Evolutionary conservation across 208 protist species (phyloP), one percentile per base, ranked within the genome.

Genomic region (Hexamita inflata): DNA sequence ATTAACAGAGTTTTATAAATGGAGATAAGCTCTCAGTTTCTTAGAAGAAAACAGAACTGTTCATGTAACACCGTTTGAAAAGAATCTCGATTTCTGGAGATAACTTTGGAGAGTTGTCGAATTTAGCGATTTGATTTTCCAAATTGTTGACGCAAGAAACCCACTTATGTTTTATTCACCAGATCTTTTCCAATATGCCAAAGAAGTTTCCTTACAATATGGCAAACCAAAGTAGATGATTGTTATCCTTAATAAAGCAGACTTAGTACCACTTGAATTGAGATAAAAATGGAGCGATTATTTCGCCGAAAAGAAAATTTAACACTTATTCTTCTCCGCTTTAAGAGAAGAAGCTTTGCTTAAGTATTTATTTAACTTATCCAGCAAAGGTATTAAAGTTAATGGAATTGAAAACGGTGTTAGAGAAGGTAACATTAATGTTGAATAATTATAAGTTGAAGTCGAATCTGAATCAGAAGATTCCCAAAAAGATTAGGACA

Each of bases 91-190:
- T 0, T 39, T 81, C 39, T 83, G 81, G 81, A 35, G 78, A 42
- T 78, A 83, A 58, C 61, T 83, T 41, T 83, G 81, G 81, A n/a
- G 78, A 42, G 78, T 81, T 74, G 74, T 83, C 35, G 81, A 83
- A 53, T 40, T 35, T 0, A 75, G 59, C 34, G 35, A 81, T 59
- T 74, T 83, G 24, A n/a, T 83, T 38, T 24, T 83, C 57, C 35
- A 80, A 32, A 77, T 82, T 78, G 60, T 80, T 4, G 80, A 82
- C 58, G 65, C 53, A 32, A 59, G 80, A 53, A 73, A 82, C 38
- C 80, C 80, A 9, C 42, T 81, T 2, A 38, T 80, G 1, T 82
- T 75, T 39, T 38, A 26, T n/a, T 76, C 59, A 34, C 15, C 2
- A 61, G 79, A 82, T 61, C 39, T 82, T 29, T n/a, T 49, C 9